phyloP scores from a whole-genome alignment of 1,139 yeast species.

The Debaryomycetaceae sp. region DNA sequence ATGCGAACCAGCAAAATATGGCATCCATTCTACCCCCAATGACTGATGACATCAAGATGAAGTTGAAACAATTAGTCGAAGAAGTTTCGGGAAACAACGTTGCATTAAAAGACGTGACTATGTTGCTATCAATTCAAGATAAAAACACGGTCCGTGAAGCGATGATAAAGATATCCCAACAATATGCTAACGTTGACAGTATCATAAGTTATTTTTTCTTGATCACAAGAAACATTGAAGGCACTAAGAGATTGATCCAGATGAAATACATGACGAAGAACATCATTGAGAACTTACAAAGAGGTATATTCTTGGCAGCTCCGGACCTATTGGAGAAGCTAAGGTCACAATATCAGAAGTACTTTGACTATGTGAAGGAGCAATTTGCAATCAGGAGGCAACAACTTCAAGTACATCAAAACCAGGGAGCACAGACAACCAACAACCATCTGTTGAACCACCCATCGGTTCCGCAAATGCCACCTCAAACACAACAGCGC shows the following conservation, averaged over 20 bases:
- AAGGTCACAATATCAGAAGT: slow-evolving; percentile 67
- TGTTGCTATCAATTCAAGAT: slow-evolving; percentile 57
- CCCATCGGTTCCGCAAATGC: slow-evolving; percentile 4
- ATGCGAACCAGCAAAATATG: slow-evolving; percentile 5
- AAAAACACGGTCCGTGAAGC: slow-evolving; percentile 60
- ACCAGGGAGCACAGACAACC: slow-evolving; percentile 7
- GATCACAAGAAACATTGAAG: slow-evolving; percentile 68
- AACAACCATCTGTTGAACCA: slow-evolving; percentile 9
- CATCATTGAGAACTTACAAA: slow-evolving; percentile 63
- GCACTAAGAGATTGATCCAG: slow-evolving; percentile 72
- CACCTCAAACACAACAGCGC: slow-evolving; percentile 10
- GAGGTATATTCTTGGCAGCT: slow-evolving; percentile 61
- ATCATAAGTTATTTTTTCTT: slow-evolving; percentile 74
- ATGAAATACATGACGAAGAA: slow-evolving; percentile 77
- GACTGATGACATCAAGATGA: slow-evolving; percentile 43
- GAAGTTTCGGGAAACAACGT: slow-evolving; percentile 70
- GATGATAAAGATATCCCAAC: slow-evolving; percentile 56
- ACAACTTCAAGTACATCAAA: slow-evolving; percentile 23
- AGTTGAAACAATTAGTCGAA: slow-evolving; percentile 59
- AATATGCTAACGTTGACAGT: slow-evolving; percentile 68
- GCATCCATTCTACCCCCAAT: slow-evolving; percentile 33
- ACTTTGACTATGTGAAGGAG: slow-evolving; percentile 66
- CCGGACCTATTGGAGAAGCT: slow-evolving; percentile 70
- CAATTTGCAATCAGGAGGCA: slow-evolving; percentile 37
- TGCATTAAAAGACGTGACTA: slow-evolving; percentile 62